Conservation (phyloP, 805 yeast genomes). For the Lipomyces lipofer region DNA sequence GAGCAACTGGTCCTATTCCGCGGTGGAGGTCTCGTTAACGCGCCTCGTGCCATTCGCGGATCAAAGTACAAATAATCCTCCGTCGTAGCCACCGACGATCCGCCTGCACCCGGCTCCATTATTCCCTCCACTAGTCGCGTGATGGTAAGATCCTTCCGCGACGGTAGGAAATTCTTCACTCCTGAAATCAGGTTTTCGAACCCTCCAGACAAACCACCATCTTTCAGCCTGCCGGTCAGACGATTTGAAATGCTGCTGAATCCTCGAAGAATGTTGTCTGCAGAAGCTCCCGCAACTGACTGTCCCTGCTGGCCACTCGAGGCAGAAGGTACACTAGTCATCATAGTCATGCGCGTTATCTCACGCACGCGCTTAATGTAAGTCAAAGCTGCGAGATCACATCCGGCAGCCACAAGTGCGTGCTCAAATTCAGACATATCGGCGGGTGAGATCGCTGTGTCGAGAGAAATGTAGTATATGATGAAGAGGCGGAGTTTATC, state of each 20-base stretch:
- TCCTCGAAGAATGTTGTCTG: constrained; percentile 45
- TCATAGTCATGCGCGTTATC: constrained; percentile 53
- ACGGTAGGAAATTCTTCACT: constrained; percentile 82
- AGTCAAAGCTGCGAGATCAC: constrained; percentile 59
- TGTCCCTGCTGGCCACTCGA: constrained; percentile 37
- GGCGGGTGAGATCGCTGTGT: constrained; percentile 47
- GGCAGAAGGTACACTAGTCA: constrained; percentile 37
- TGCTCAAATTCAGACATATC: constrained; percentile 65
- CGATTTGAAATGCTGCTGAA: constrained; percentile 74
- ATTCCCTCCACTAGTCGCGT: constrained; percentile 89
- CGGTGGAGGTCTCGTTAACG: constrained; percentile 79
- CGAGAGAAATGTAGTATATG: constrained; percentile 59
- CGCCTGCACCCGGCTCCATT: constrained; percentile 63
- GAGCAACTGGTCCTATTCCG: constrained; percentile 47
- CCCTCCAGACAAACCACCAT: constrained; percentile 85
- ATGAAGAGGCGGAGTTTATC: constrained; percentile 90
- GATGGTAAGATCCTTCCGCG: constrained; percentile 81
- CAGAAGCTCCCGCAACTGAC: constrained; percentile 24
- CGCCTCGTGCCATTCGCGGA: constrained; percentile 82
- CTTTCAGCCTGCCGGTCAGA: constrained; percentile 71
- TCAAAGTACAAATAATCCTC: constrained; percentile 91
- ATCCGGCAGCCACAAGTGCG: constrained; percentile 57
- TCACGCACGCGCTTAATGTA: constrained; percentile 84
- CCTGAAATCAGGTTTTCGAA: constrained; percentile 87
- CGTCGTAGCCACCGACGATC: constrained; percentile 57